phyloP scores from a whole-genome alignment of 306 rosid genomes.

The Spatholobus suberectus region DNA sequence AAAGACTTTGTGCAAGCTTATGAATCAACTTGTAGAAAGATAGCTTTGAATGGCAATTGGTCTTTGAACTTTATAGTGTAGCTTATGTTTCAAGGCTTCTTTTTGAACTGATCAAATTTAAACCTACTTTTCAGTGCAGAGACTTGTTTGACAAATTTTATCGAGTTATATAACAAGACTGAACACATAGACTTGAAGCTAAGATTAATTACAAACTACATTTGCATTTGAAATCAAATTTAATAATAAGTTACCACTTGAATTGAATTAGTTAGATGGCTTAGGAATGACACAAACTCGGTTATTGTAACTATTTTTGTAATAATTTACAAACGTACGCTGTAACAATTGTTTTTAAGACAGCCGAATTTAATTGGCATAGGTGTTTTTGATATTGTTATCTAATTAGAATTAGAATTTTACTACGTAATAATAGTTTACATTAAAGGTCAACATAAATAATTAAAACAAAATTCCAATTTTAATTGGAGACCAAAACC shows the following conservation, averaged over 20 bases:
- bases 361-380: too few species aligned
- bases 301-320: neutral
- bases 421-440: too few species aligned
- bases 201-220: neutral
- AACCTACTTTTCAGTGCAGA: constrained; percentile 10
- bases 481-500: too few species aligned
- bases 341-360: too few species aligned
- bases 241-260: neutral
- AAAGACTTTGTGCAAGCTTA: constrained; percentile 21
- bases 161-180: neutral
- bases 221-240: neutral
- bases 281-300: neutral
- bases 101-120: constrained; percentile 2
- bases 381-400: too few species aligned
- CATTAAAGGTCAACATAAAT: too few species aligned
- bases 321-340: neutral
- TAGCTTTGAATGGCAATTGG: constrained; percentile 25
- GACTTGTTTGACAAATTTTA: constrained; percentile 5
- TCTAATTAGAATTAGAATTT: too few species aligned
- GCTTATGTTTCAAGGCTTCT: constrained; percentile 14
- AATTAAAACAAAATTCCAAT: too few species aligned
- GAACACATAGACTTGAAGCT: neutral
- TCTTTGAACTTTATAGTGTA: constrained; percentile 9
- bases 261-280: neutral
- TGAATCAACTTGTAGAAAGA: constrained; percentile 31